A percentile compares a stretch with the other conserved stretches of the same genome.
These are phyloP conservation scores for Pseudonitzschia delicatissima DNA, from an alignment of 108 stramenopile genomes.

Conservation along the genomic window DNA sequence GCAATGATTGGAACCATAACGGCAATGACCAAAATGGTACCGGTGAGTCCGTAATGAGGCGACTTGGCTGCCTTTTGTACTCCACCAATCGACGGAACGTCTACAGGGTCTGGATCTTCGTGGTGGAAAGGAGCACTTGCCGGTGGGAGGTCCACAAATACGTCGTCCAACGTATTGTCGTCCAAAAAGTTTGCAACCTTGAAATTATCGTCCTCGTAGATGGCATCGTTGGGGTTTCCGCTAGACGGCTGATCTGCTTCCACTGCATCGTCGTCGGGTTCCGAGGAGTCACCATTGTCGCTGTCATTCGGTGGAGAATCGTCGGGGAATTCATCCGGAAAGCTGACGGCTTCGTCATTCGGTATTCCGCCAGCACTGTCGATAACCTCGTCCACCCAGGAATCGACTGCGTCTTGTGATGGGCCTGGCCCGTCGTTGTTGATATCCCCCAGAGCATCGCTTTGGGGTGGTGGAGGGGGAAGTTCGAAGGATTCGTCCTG, in stretches of 20 bases:
- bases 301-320: too few relatives aligned
- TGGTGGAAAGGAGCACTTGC: neutral
- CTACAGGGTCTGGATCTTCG: constrained; percentile 5
- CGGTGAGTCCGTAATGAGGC: neutral
- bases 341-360: neutral
- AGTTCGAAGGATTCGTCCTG: constrained; percentile 1
- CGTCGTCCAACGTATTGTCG: too few relatives aligned
- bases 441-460: neutral
- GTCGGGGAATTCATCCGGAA: neutral
- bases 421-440: neutral
- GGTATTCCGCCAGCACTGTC: neutral
- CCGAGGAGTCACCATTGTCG: neutral
- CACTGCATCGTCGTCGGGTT: neutral
- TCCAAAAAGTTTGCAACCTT: neutral
- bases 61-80: neutral
- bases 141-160: too few relatives aligned
- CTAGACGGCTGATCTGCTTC: neutral
- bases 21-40: neutral
- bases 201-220: neutral
- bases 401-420: neutral
- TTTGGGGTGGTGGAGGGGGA: neutral
- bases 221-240: neutral
- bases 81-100: neutral
- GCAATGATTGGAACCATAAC: neutral
- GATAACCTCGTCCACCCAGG: neutral